phyloP scores from a whole-genome alignment of 2,329 filamentous ascomycete genomes.

The Fusarium sp. region DNA sequence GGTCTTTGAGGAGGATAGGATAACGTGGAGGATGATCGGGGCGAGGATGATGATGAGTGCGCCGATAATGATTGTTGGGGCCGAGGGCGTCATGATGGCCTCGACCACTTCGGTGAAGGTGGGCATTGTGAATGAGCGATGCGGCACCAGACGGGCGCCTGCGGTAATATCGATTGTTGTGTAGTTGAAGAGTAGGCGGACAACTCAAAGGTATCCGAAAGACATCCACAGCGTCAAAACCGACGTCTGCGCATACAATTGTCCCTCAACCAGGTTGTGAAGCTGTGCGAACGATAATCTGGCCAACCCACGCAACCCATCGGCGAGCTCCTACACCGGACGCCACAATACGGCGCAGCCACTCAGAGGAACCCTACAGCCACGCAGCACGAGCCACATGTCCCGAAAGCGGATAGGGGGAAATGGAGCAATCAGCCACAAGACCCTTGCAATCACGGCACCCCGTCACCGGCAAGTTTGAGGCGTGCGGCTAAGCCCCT shows the following conservation, averaged over 20 bases:
- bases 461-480: constrained; percentile 12
- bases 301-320: constrained; percentile 31
- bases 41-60: constrained; percentile 73
- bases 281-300: constrained; percentile 33
- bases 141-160: constrained; percentile 29
- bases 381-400: constrained; percentile 1
- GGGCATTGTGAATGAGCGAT: constrained; percentile 47
- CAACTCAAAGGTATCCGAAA: not conserved
- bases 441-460: constrained; percentile 37
- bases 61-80: constrained; percentile 70
- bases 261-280: constrained; percentile 3
- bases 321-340: constrained; percentile 28
- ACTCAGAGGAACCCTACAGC: constrained; percentile 3
- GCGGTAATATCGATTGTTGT: not conserved
- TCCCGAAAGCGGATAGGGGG: constrained; percentile 22
- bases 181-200: not conserved
- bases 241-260: constrained; percentile 4
- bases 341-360: constrained; percentile 17
- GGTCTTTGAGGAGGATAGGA: constrained; percentile 71
- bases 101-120: constrained; percentile 55
- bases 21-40: constrained; percentile 78
- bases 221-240: not conserved
- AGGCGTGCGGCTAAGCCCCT: constrained; percentile 26
- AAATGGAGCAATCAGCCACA: constrained; percentile 37
- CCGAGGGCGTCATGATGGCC: constrained; percentile 66